These are phyloP conservation scores for Solanum aculeatissimum DNA, from an alignment of 305 asterid genomes.

Conservation along the genomic window DNA sequence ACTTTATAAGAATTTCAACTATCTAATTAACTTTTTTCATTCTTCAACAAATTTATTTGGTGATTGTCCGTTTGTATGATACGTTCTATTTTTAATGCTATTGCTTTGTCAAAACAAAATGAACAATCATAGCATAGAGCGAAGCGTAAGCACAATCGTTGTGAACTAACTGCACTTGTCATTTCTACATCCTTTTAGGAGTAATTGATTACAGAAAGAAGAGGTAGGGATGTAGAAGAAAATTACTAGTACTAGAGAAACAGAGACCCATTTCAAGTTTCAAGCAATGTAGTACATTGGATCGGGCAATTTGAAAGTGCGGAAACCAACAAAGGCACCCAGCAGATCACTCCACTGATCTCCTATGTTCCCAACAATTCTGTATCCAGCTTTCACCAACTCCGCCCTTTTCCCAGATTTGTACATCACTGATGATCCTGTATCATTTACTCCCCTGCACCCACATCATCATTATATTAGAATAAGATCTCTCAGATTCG, in stretches of 20 bases:
- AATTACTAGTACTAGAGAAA: no score
- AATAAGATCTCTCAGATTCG: neutral
- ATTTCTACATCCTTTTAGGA: no score
- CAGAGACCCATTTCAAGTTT: neutral
- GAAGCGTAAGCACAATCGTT: neutral
- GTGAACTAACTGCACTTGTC: neutral
- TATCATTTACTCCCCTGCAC: slow-evolving; percentile 14
- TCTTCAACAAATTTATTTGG: neutral
- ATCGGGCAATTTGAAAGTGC: slow-evolving; percentile 33
- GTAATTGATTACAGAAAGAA: no score
- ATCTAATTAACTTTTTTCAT: no score
- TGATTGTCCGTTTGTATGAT: neutral
- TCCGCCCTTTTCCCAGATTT: slow-evolving; percentile 15
- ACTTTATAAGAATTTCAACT: no score
- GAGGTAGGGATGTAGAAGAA: no score
- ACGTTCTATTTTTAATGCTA: neutral
- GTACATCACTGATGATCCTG: slow-evolving; percentile 7
- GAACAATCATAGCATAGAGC: neutral
- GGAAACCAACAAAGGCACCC: slow-evolving; percentile 7
- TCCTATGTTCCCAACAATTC: slow-evolving; percentile 24
- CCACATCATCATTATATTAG: neutral
- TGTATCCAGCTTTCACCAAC: slow-evolving; percentile 15
- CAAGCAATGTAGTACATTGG: slow-evolving; percentile 25
- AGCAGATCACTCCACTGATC: slow-evolving; percentile 30
- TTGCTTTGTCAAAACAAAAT: neutral